A percentile compares a stretch with the other conserved stretches of the same genome.
These are phyloP conservation scores for Royoungia palumana DNA, from an alignment of 768 basidiomycete species.

Conservation along the genomic window DNA sequence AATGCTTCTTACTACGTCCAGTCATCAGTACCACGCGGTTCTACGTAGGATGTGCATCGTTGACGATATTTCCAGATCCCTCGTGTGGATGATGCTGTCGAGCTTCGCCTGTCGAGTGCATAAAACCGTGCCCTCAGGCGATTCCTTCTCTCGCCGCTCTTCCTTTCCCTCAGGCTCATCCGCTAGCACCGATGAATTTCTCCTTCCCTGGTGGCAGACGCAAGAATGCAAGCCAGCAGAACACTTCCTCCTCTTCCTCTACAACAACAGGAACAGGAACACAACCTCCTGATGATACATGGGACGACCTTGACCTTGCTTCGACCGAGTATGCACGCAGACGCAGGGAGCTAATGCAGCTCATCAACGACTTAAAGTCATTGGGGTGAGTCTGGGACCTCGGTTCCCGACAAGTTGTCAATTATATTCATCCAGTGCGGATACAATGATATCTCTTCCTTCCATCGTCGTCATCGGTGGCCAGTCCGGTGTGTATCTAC, in stretches of 20 bases:
- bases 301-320: slow-evolving; percentile 22
- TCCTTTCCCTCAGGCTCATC: background rate
- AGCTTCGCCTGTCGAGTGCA: background rate
- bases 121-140: slow-evolving; percentile 11
- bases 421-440: slow-evolving; percentile 31
- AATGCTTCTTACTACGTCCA: too few species aligned
- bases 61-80: background rate
- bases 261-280: background rate
- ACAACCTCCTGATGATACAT: slow-evolving; percentile 11
- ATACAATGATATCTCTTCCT: slow-evolving; percentile 43
- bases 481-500: slow-evolving; percentile 44
- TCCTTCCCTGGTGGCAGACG: background rate
- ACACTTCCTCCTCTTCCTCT: background rate
- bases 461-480: slow-evolving; percentile 53
- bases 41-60: slow-evolving; percentile 1
- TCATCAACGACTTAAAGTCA: slow-evolving; percentile 37
- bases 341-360: slow-evolving; percentile 38
- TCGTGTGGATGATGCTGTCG: background rate
- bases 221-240: background rate
- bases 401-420: background rate
- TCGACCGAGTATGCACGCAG: slow-evolving; percentile 39
- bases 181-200: slow-evolving; percentile 3
- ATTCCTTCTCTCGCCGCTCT: background rate
- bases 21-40: too few species aligned
- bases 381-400: slow-evolving; percentile 34